phyloP scores from a whole-genome alignment of 2,329 filamentous ascomycete species.

The Zymoseptoria passerinii region DNA sequence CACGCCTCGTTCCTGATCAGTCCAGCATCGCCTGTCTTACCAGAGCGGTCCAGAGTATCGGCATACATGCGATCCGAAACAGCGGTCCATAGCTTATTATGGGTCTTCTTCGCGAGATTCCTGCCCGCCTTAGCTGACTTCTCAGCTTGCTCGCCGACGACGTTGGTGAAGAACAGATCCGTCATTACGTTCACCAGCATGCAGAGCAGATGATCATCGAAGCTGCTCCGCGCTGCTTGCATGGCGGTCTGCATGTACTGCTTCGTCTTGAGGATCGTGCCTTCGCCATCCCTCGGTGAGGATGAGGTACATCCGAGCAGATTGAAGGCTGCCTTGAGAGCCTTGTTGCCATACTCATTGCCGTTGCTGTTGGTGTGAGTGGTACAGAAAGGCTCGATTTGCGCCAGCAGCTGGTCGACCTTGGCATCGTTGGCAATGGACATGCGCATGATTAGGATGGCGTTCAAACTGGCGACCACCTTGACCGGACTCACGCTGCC shows the following conservation, averaged over 20 bases:
- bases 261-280: conserved; percentile 67
- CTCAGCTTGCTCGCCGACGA: conserved; percentile 56
- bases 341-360: conserved; percentile 59
- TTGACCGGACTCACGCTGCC: conserved; percentile 34
- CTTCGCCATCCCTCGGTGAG: conserved; percentile 42
- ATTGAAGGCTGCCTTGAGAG: conserved; percentile 70
- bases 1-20: conserved; percentile 16
- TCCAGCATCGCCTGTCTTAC: conserved; percentile 32
- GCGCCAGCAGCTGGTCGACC: conserved; percentile 54
- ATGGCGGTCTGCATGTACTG: conserved; percentile 67
- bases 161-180: conserved; percentile 69
- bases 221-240: conserved; percentile 56
- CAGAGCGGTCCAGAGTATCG: conserved; percentile 65
- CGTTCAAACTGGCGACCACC: conserved; percentile 42
- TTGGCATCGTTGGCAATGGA: conserved; percentile 33
- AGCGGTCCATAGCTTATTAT: conserved; percentile 37
- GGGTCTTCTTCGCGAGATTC: conserved; percentile 47
- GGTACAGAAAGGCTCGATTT: conserved; percentile 58
- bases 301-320: conserved; percentile 58
- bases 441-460: conserved; percentile 39
- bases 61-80: conserved; percentile 73
- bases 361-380: conserved; percentile 61
- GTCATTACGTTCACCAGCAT: conserved; percentile 83
- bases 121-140: conserved; percentile 44
- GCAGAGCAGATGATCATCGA: conserved; percentile 71